Percentiles rank a stretch among this genome's conserved stretches.
These are phyloP conservation scores for Neonectria coccinea DNA, from an alignment of 2,329 filamentous ascomycete genomes.

Conservation along the genomic window DNA sequence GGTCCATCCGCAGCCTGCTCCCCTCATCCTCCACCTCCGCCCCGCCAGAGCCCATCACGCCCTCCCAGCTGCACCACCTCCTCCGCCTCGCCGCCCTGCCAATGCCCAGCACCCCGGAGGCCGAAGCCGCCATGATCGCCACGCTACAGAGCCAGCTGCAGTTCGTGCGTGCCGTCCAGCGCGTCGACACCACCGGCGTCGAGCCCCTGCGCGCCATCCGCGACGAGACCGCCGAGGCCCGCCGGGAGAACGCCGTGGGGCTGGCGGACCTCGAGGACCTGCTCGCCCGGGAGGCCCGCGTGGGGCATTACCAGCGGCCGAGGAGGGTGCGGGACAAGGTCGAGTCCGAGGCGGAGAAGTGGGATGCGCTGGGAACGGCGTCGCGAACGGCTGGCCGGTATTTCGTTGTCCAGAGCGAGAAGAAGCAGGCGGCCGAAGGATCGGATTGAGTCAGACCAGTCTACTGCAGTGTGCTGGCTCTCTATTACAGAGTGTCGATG, in stretches of 20 bases:
- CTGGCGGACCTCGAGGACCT: slow-evolving; percentile 67
- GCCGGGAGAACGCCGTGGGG: slow-evolving; percentile 69
- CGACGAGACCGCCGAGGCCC: slow-evolving; percentile 78
- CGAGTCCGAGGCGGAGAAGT: slow-evolving; percentile 68
- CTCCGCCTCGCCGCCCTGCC: slow-evolving; percentile 91
- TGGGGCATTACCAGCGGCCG: slow-evolving; percentile 66
- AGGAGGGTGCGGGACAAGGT: slow-evolving; percentile 51
- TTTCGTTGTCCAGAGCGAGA: slow-evolving; percentile 79
- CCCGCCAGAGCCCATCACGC: slow-evolving; percentile 64
- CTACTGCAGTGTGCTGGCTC: slow-evolving; percentile 14
- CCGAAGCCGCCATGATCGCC: slow-evolving; percentile 77
- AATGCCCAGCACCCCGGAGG: slow-evolving; percentile 68
- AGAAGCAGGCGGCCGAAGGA: slow-evolving; percentile 48
- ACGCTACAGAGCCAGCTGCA: slow-evolving; percentile 85
- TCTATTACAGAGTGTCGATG: neutral
- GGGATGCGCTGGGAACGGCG: slow-evolving; percentile 77
- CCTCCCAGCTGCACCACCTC: slow-evolving; percentile 81
- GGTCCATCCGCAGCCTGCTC: slow-evolving; percentile 85
- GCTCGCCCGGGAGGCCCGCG: slow-evolving; percentile 69
- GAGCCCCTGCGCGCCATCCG: slow-evolving; percentile 82
- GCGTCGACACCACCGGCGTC: slow-evolving; percentile 78
- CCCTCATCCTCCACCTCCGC: slow-evolving; percentile 54
- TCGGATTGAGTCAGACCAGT: slow-evolving; percentile 22
- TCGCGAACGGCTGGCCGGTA: slow-evolving; percentile 75
- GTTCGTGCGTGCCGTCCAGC: slow-evolving; percentile 89